Evolutionary conservation across 768 basidiomycete genomes (phyloP).

Genomic region (Boletus huronensis): DNA sequence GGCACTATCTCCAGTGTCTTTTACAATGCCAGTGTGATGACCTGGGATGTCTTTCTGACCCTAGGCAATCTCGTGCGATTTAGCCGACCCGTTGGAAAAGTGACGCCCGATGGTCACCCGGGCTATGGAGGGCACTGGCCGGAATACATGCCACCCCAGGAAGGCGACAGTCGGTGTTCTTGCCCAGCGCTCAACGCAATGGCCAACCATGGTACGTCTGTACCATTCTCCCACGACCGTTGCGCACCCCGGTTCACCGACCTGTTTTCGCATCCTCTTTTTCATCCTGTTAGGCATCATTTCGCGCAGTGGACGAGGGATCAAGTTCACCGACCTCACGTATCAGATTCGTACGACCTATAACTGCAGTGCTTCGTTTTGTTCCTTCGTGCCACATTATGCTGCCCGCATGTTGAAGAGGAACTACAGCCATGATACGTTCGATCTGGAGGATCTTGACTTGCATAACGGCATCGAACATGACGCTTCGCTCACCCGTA

Average conservation of each 20-base stretch:
- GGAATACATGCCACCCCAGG: conserved; percentile 52
- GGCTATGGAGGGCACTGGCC: conserved; percentile 72
- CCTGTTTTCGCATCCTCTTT: neutral
- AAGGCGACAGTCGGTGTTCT: conserved; percentile 66
- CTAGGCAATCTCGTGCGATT: conserved; percentile 18
- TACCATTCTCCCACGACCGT: too few relatives aligned
- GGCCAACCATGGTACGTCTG: conserved; percentile 72
- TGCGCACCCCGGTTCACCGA: neutral
- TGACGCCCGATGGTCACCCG: conserved; percentile 52
- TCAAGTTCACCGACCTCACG: conserved; percentile 53
- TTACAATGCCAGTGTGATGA: conserved; percentile 7
- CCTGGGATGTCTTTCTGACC: conserved; percentile 22
- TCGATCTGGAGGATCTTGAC: conserved; percentile 65
- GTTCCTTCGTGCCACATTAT: conserved; percentile 59
- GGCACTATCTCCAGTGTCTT: conserved; percentile 5
- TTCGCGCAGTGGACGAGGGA: conserved; percentile 64
- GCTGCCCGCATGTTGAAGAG: conserved; percentile 56
- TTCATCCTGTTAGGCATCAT: conserved; percentile 43
- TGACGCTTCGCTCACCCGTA: conserved; percentile 34
- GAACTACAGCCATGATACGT: conserved; percentile 51
- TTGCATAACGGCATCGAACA: conserved; percentile 61
- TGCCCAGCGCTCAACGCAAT: conserved; percentile 78
- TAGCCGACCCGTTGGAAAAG: conserved; percentile 41
- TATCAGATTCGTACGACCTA: conserved; percentile 50
- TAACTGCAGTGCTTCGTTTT: conserved; percentile 70